phyloP scores from a whole-genome alignment of 108 stramenopile genomes.

The Pseudonitzschia multiseries region DNA sequence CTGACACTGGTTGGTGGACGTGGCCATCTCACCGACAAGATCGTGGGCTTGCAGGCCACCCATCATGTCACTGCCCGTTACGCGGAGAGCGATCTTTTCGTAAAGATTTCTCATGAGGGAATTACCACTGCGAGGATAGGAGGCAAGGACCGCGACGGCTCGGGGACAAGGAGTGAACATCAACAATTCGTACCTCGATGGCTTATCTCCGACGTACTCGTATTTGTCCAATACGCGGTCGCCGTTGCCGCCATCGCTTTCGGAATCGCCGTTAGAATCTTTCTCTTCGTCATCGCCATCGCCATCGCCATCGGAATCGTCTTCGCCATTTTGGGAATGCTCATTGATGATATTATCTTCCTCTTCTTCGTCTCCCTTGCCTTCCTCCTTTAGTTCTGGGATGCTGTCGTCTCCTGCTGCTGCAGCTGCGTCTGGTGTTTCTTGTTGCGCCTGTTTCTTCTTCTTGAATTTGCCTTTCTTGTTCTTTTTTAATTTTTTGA shows the following conservation, averaged over 20 bases:
- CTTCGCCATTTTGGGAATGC: too few species aligned
- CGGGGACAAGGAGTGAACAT: conserved; percentile 61
- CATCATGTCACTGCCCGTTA: conserved; percentile 91
- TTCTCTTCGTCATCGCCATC: background rate
- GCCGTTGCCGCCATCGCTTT: too few species aligned
- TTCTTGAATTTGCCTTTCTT: conserved; percentile 26
- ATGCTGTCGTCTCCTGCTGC: background rate
- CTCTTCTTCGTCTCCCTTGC: conserved; percentile 8
- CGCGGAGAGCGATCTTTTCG: conserved; percentile 67
- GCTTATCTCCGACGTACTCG: background rate
- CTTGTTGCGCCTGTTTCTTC: background rate
- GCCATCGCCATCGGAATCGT: background rate
- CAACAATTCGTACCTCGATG: conserved; percentile 47
- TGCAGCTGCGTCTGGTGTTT: background rate
- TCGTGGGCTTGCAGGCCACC: conserved; percentile 75
- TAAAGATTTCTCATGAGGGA: conserved; percentile 74
- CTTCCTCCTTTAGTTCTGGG: background rate
- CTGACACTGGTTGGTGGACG: conserved; percentile 64
- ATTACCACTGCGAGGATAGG: conserved; percentile 84
- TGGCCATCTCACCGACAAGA: conserved; percentile 78
- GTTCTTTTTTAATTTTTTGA: conserved; percentile 1
- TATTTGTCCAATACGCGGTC: background rate
- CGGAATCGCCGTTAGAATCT: background rate
- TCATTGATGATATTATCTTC: background rate
- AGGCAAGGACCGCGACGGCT: conserved; percentile 69